phyloP scores from a whole-genome alignment of 345 rosid species.

The Eucalyptus polybractea region DNA sequence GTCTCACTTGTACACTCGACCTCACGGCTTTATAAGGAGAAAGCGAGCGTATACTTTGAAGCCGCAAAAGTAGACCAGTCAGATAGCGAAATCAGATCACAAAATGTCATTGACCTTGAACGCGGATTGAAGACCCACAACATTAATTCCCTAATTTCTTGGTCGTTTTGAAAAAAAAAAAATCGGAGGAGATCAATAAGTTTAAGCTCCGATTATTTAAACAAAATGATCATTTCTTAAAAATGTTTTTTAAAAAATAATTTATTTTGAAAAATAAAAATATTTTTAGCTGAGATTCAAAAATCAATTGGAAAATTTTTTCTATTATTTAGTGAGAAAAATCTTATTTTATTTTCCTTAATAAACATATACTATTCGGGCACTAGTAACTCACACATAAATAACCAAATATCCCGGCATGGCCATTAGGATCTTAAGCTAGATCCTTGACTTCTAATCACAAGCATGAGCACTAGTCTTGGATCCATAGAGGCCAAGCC shows the following conservation, averaged over 20 bases:
- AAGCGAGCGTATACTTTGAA: background rate
- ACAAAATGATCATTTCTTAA: too few relatives aligned
- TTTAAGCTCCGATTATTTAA: background rate
- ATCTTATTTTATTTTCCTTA: too few relatives aligned
- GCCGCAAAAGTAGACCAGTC: background rate
- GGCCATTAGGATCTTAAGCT: background rate
- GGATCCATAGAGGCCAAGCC: too few relatives aligned
- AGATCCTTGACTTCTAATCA: background rate
- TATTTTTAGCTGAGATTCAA: too few relatives aligned
- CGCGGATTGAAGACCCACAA: background rate
- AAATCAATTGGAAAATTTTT: too few relatives aligned
- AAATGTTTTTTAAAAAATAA: too few relatives aligned
- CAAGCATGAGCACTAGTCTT: too few relatives aligned
- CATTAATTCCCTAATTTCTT: background rate
- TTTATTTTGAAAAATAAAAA: too few relatives aligned
- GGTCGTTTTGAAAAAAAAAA: background rate
- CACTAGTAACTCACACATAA: background rate
- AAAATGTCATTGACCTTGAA: background rate
- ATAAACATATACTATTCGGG: too few relatives aligned
- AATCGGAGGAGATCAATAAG: background rate
- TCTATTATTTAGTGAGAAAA: background rate
- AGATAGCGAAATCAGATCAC: background rate
- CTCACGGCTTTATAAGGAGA: background rate
- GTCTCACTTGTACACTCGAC: background rate
- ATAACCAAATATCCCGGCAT: background rate